Evolutionary conservation across 2,329 filamentous ascomycete species (phyloP).

Genomic region (Ophiostoma ips): DNA sequence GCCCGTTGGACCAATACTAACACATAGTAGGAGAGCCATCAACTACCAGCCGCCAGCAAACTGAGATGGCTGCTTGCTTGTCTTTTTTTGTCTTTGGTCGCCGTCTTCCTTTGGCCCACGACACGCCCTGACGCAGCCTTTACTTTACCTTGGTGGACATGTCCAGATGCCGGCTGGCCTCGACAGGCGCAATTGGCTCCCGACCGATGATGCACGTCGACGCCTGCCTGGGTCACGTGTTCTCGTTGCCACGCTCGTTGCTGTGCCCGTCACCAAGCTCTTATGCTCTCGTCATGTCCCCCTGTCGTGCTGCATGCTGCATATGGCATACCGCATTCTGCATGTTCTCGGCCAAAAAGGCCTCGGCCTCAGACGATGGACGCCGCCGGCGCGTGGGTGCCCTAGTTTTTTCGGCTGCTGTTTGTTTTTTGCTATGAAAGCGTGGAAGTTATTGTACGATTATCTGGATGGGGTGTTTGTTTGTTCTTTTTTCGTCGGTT

Average conservation of each 20-base stretch:
- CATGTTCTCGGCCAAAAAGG: not conserved
- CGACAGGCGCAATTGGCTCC: no score
- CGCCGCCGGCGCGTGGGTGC: not conserved
- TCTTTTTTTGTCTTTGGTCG: not conserved
- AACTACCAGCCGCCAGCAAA: conserved; percentile 60
- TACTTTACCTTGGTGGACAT: no score
- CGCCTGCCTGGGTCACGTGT: no score
- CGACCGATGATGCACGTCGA: no score
- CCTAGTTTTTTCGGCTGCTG: not conserved
- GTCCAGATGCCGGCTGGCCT: no score
- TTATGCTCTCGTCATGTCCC: not conserved
- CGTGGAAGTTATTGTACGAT: not conserved
- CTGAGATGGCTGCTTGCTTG: not conserved
- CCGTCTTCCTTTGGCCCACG: not conserved
- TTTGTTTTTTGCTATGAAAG: not conserved
- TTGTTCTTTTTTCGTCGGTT: not conserved
- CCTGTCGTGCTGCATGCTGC: not conserved
- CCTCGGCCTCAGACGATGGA: not conserved
- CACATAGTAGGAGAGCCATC: conserved; percentile 53
- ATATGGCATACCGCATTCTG: not conserved
- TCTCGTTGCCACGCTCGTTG: no score
- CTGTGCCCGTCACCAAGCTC: no score
- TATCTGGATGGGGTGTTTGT: not conserved
- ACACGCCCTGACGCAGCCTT: no score
- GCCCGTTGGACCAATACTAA: not conserved